Evolutionary conservation across 192 early-diverging fungal genomes (phyloP).

Genomic region (Entomortierella beljakovae): DNA sequence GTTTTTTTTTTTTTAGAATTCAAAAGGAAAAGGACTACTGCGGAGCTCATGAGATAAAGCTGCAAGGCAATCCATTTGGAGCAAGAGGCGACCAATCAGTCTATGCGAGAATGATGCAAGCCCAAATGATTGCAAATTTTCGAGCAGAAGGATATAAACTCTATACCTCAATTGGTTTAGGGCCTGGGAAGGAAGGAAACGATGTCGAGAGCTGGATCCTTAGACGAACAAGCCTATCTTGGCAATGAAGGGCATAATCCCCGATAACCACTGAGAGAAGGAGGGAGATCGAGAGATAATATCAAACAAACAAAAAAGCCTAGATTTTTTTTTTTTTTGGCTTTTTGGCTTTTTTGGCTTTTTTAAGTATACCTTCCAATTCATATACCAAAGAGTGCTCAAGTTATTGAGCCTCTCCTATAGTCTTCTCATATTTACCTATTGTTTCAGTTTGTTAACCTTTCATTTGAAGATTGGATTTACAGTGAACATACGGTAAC

Average conservation of each 20-base stretch:
- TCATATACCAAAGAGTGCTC: too few relatives aligned
- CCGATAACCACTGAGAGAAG: neutral
- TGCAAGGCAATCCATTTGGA: conserved; percentile 9
- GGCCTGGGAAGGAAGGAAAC: neutral
- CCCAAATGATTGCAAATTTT: conserved; percentile 27
- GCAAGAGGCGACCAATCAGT: conserved; percentile 12
- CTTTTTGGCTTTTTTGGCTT: too few relatives aligned
- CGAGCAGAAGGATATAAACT: conserved; percentile 18
- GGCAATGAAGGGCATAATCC: neutral
- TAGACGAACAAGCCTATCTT: conserved; percentile 1
- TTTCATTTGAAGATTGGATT: too few relatives aligned
- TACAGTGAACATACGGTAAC: too few relatives aligned
- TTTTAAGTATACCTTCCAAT: too few relatives aligned
- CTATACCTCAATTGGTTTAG: conserved; percentile 12
- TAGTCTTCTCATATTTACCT: too few relatives aligned
- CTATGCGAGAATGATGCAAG: conserved; percentile 16
- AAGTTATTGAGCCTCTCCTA: too few relatives aligned
- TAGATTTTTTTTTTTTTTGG: too few relatives aligned
- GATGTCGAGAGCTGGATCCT: conserved; percentile 22
- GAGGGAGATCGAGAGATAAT: too few relatives aligned
- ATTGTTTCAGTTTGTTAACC: too few relatives aligned
- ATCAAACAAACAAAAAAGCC: too few relatives aligned
- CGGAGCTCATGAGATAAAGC: conserved; percentile 1
- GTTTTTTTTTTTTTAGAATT: too few relatives aligned
- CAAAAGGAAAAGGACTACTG: conserved; percentile 3